Evolutionary conservation across 2,329 filamentous ascomycete species (phyloP), one percentile per base, ranked within the genome.

Genomic region (Sclerotinia sclerotiorum): DNA sequence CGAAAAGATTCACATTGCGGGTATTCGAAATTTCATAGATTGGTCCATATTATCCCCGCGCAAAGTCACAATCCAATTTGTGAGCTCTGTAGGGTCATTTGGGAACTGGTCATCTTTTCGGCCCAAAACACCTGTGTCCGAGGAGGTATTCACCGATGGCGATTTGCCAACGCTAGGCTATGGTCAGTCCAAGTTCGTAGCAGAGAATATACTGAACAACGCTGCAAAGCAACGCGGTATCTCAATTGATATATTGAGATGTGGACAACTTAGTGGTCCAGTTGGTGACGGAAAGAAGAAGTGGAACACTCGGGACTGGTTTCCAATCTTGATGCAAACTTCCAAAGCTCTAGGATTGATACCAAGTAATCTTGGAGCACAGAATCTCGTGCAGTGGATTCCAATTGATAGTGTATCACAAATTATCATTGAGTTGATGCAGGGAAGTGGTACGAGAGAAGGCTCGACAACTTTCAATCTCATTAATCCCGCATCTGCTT

Each of bases 221-320:
- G 78, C 79, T 11, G 79, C 80, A 1, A 73, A 76, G 0, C 71
- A 73, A 24, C 77, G 77, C 0, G 80, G 79, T 24, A 76, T 84
- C 4, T 78, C 79, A 0, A 74, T 78, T 0, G 79, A 79, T 11
- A 73, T 81, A 13, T 77, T 83, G 46, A 81, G 84, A 1, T 80
- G 84, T 0, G 83, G 82, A 0, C 84, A 85, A 73, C 80, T 84
- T 56, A 81, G 76, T 0, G 82, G 82, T 0, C 80, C 82, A 0
- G 21, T 70, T 19, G 74, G 77, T 17, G 73, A 65, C 15, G 66
- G 73, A 21, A 51, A 52, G n/a, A 85, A 84, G 0, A 70, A 73
- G 29, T 89, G 86, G 87, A 87, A 85, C 69, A 78, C 76, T 32
- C 80, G 84, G 13, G 86, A 89, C 70, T 88, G 85, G 82, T 32